phyloP scores from a whole-genome alignment of 345 rosid species.

The Euphorbia peplus region DNA sequence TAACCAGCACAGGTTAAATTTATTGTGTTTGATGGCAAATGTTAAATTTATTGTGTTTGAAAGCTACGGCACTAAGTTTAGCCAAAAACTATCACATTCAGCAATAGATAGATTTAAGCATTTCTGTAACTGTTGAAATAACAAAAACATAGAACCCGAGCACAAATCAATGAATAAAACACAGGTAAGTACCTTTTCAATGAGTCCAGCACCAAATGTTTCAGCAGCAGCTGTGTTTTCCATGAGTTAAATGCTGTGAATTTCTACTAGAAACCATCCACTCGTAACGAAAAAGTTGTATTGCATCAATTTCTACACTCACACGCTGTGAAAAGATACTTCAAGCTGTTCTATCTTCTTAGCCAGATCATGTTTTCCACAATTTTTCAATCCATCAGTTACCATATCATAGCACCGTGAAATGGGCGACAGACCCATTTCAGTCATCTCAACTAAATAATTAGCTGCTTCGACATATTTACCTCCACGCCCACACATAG shows the following conservation, averaged over 20 bases:
- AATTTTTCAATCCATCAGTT: constrained; percentile 77
- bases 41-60: not conserved
- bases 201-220: not conserved
- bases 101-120: not conserved
- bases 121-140: not conserved
- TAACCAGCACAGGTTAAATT: not conserved
- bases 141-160: not conserved
- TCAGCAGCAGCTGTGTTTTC: not conserved
- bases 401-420: constrained; percentile 91
- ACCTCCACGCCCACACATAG: constrained; percentile 90
- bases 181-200: constrained; percentile 6
- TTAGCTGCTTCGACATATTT: constrained; percentile 75
- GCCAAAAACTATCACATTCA: not conserved
- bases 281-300: not conserved
- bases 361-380: constrained; percentile 87
- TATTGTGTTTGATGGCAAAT: too few relatives aligned
- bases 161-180: not conserved
- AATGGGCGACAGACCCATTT: constrained; percentile 75
- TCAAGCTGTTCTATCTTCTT: constrained; percentile 71
- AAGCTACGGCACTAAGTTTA: not conserved
- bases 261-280: not conserved
- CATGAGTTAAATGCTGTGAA: not conserved
- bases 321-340: constrained; percentile 52
- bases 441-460: constrained; percentile 87
- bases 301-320: constrained; percentile 10